Conservation (phyloP, 345 rosid species). For the Tarenaya hassleriana region DNA sequence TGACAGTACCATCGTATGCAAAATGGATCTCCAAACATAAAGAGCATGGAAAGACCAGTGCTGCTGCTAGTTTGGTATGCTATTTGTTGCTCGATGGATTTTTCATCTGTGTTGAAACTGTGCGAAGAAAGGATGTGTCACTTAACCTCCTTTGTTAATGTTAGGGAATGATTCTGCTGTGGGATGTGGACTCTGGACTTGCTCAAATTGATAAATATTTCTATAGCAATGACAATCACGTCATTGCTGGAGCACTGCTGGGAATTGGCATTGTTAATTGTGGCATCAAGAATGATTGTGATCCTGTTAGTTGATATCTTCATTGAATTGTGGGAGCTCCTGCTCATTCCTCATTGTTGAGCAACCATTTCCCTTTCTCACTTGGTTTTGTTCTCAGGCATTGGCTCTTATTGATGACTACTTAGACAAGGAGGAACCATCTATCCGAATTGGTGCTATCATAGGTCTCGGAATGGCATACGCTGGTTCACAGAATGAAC, state of each 20-base stretch:
- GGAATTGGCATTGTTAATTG: conserved; percentile 95
- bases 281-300: conserved; percentile 74
- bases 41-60: conserved; percentile 96
- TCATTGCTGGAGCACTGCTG: conserved; percentile 83
- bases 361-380: conserved; percentile 15
- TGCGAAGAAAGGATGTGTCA: conserved; percentile 5
- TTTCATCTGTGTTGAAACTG: conserved; percentile 1
- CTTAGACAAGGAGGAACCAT: conserved; percentile 70
- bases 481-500: conserved; percentile 84
- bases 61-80: conserved; percentile 89
- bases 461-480: conserved; percentile 95
- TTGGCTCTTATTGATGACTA: conserved; percentile 81
- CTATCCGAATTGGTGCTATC: conserved; percentile 84
- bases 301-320: conserved; percentile 61
- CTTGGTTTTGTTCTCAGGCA: conserved; percentile 49
- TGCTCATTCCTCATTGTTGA: conserved; percentile 1
- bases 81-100: conserved; percentile 8
- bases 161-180: conserved; percentile 90
- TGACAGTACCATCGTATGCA: conserved; percentile 78
- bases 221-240: conserved; percentile 78
- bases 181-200: conserved; percentile 97
- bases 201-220: conserved; percentile 87
- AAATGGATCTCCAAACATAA: conserved; percentile 97
- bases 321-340: conserved; percentile 5
- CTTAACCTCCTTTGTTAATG: conserved; percentile 6